Percentiles rank a stretch among this genome's conserved stretches.
Conservation (phyloP, 1,139 yeast genomes). For the Diutina sp. region DNA sequence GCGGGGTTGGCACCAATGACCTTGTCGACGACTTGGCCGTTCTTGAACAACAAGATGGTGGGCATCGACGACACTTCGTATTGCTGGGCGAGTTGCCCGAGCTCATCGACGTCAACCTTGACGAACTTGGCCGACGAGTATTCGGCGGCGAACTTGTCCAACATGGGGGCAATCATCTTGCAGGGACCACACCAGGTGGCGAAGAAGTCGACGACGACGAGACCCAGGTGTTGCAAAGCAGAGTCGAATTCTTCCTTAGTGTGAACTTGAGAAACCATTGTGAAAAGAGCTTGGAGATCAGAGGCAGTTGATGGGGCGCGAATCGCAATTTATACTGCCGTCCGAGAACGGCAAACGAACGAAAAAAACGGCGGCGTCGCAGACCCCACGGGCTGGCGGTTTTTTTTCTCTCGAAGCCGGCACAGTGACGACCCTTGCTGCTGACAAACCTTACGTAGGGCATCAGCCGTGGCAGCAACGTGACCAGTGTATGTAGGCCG, state of each 20-base stretch:
- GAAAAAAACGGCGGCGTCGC: neutral
- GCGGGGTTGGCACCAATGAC: constrained; percentile 2
- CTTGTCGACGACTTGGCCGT: neutral
- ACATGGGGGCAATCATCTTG: constrained; percentile 69
- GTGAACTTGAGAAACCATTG: constrained; percentile 28
- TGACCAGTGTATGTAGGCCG: neutral
- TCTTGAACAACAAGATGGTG: constrained; percentile 2
- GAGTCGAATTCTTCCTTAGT: constrained; percentile 48
- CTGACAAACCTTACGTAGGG: neutral
- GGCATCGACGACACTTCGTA: constrained; percentile 3
- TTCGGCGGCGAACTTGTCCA: constrained; percentile 44
- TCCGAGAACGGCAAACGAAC: neutral
- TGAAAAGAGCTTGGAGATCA: constrained; percentile 4
- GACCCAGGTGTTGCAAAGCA: constrained; percentile 39
- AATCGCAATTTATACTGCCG: neutral
- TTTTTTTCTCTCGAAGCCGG: neutral
- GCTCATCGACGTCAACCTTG: constrained; percentile 1
- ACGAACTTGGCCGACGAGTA: constrained; percentile 9
- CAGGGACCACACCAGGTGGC: constrained; percentile 97
- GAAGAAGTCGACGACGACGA: constrained; percentile 73
- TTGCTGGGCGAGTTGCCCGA: neutral
- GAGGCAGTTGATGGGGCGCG: neutral
- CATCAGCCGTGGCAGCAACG: neutral
- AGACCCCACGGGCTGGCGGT: neutral
- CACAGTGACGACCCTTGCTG: neutral